A percentile compares a stretch with the other conserved stretches of the same genome.
Conservation (phyloP, 2,329 filamentous ascomycete species). For the Cladosporium sp. region DNA sequence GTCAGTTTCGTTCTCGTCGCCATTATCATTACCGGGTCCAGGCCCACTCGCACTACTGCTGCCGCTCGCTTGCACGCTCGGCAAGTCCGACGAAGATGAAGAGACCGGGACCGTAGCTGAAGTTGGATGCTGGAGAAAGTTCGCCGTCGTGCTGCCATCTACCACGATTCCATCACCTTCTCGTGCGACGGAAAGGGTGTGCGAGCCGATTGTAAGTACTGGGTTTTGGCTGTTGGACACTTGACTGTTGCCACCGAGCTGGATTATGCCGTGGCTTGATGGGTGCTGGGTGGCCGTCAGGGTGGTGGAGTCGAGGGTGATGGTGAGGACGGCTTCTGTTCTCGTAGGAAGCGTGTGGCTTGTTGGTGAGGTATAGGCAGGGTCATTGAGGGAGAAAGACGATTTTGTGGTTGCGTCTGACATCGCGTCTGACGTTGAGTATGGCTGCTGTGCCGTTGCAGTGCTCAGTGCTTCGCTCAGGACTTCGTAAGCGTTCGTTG, state of each 20-base stretch:
- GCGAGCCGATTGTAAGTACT: not conserved
- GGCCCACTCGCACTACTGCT: not conserved
- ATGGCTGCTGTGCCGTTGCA: not conserved
- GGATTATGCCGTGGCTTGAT: not conserved
- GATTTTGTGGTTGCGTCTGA: not conserved
- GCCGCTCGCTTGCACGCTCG: not conserved
- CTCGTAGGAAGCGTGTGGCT: not conserved
- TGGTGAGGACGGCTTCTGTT: not conserved
- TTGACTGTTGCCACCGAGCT: not conserved
- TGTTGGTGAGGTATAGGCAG: too few relatives aligned
- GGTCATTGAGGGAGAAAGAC: not conserved
- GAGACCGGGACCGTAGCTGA: not conserved
- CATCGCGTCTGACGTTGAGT: not conserved
- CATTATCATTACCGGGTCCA: too few relatives aligned
- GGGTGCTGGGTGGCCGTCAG: not conserved
- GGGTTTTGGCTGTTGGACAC: not conserved
- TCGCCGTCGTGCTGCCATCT: not conserved
- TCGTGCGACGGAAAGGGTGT: not conserved
- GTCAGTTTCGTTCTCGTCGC: too few relatives aligned
- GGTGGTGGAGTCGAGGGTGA: not conserved
- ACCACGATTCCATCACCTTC: not conserved
- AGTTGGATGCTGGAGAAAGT: not conserved
- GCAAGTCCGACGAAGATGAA: not conserved
- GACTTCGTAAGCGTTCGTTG: conserved; percentile 3
- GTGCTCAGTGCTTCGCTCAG: not conserved